A percentile compares a stretch with the other conserved stretches of the same genome.
phyloP scores from a whole-genome alignment of 768 basidiomycete species.

The Boletus reticulatus region DNA sequence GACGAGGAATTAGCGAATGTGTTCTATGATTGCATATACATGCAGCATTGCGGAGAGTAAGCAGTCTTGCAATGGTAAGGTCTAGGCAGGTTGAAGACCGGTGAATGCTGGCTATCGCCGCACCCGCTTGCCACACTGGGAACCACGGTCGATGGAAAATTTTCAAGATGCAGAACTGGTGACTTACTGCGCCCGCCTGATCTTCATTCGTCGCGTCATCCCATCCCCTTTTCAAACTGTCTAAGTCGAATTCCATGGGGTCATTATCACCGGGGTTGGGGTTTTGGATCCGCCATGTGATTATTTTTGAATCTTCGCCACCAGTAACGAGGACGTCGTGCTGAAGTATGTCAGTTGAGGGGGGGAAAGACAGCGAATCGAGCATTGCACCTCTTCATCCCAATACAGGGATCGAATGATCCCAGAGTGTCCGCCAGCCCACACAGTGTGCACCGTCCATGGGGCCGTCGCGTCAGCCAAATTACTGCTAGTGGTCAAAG shows the following conservation, averaged over 20 bases:
- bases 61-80: background rate
- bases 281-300: constrained; percentile 36
- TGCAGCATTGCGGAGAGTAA: background rate
- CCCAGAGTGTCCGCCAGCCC: constrained; percentile 55
- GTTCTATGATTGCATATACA: background rate
- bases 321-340: constrained; percentile 44
- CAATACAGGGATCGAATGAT: constrained; percentile 55
- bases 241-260: constrained; percentile 9
- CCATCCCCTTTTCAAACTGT: constrained; percentile 25
- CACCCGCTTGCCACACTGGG: constrained; percentile 23
- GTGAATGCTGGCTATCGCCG: constrained; percentile 6
- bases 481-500: constrained; percentile 48
- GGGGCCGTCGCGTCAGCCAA: constrained; percentile 36
- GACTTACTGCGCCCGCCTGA: constrained; percentile 16
- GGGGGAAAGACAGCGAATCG: background rate
- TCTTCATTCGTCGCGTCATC: constrained; percentile 13
- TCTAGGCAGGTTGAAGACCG: background rate
- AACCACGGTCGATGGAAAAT: background rate
- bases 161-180: background rate
- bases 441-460: constrained; percentile 51
- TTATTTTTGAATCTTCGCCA: constrained; percentile 49
- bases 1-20: background rate
- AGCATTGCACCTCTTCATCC: constrained; percentile 48
- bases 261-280: background rate
- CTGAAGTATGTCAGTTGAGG: constrained; percentile 25